phyloP scores from a whole-genome alignment of 306 rosid species.

The Vicia villosa region DNA sequence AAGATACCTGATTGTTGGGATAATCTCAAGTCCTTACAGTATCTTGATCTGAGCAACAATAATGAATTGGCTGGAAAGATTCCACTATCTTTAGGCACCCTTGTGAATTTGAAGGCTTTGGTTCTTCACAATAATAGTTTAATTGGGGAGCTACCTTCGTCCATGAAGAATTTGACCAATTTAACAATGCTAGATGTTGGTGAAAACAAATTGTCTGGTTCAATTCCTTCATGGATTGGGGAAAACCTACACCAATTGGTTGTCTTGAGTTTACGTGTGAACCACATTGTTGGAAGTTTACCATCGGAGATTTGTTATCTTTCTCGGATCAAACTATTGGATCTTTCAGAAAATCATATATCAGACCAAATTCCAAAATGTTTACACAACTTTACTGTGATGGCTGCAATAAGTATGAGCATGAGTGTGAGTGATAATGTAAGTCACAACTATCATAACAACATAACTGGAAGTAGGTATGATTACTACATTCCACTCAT shows the following conservation, averaged over 20 bases:
- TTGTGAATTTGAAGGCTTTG: neutral
- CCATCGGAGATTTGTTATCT: slow-evolving; percentile 7
- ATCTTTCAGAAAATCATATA: slow-evolving; percentile 8
- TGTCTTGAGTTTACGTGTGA: neutral
- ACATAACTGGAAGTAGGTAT: rapidly evolving
- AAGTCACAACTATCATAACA: neutral
- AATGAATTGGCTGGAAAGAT: neutral
- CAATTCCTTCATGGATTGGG: slow-evolving; percentile 10
- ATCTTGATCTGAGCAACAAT: neutral
- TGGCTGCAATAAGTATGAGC: neutral
- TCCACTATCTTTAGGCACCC: neutral
- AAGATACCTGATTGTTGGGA: slow-evolving; percentile 1
- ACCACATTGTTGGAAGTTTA: neutral
- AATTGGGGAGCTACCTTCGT: neutral
- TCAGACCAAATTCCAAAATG: neutral
- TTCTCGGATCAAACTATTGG: neutral
- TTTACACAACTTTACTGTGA: neutral
- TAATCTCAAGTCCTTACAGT: neutral
- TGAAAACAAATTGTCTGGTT: neutral
- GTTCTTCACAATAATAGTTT: neutral
- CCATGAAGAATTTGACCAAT: neutral
- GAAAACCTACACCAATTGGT: neutral
- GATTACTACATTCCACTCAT: neutral
- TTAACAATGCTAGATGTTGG: neutral
- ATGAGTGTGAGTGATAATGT: neutral